Evolutionary conservation across 192 early-diverging fungal species (phyloP).

Genomic region (Spizellomyces sp.): DNA sequence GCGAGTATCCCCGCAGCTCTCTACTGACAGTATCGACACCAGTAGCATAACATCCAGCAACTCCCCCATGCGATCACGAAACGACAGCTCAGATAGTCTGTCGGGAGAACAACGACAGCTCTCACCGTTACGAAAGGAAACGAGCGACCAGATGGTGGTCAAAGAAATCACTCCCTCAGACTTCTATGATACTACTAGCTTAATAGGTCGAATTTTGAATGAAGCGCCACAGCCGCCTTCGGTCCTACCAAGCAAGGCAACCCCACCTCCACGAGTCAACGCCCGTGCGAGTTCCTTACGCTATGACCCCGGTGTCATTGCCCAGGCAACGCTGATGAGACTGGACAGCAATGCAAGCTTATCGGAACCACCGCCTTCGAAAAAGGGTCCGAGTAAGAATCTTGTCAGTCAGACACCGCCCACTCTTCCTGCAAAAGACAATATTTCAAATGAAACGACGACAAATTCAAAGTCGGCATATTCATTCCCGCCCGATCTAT

Average conservation of each 20-base stretch:
- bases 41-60: not conserved
- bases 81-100: not conserved
- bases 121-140: no score
- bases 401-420: no score
- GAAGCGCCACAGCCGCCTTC: not conserved
- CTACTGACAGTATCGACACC: not conserved
- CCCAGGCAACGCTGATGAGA: not conserved
- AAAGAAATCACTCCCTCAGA: no score
- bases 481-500: no score
- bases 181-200: no score
- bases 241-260: not conserved
- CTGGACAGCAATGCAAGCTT: constrained; percentile 1
- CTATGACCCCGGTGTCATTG: not conserved
- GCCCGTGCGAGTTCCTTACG: constrained; percentile 1
- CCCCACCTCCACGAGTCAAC: constrained; percentile 19
- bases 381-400: no score
- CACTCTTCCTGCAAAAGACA: no score
- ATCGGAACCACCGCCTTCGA: no score
- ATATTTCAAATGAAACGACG: no score
- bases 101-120: not conserved
- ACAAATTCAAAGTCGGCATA: no score
- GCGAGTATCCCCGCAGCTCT: not conserved
- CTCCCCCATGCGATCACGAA: not conserved
- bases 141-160: no score
- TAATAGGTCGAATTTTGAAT: no score